Evolutionary conservation across 345 rosid species (phyloP), one percentile per base, ranked within the genome.

Genomic region (Aurinia saxatilis): DNA sequence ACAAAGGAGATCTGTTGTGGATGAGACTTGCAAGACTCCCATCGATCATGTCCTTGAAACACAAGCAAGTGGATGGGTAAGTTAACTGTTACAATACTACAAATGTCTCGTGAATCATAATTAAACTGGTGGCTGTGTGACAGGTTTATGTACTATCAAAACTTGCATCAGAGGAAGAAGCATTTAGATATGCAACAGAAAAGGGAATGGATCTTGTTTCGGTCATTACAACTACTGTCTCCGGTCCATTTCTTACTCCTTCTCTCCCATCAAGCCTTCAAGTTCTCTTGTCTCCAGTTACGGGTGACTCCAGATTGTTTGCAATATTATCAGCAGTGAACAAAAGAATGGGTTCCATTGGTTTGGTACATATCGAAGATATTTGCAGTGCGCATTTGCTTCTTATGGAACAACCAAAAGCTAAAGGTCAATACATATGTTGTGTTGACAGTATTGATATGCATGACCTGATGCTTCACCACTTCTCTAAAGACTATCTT

Each of bases 11-110:
- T 67, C 75, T 12, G 38, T 78, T 4, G 92, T 84, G 3, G 95
- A 88, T 68, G 95, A 91, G 70, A 75, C 82, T 73, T 86, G 92
- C 82, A 85, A 74, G 74, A 79, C 72, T 46, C 67, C 73, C 4
- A 44, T 71, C 33, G 79, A 80, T 45, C 75, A 66, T 70, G 82
- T 84, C 40, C 75, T 80, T 79, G 72, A 73, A 16, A 68, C 72
- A 35, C 84, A 82, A 84, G 75, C 90, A 64, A 77, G 78, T 38
- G 96, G 98, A 79, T 88, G 98, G 98, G 95, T 91, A 79, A 35
- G 30, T 57, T 47, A 30, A 4, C 6, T 2, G 27, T 15, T 5
- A 14, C 48, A 47, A 13, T 21, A 35, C 8, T 50, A 35, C 29
- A 17, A 11, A 0, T 9, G 2, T 37, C 14, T 50, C 33, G 14